Percentiles rank a stretch among this genome's conserved stretches.
Evolutionary conservation across 768 basidiomycete species (phyloP).

Genomic region (Aureoboletus auriporus): DNA sequence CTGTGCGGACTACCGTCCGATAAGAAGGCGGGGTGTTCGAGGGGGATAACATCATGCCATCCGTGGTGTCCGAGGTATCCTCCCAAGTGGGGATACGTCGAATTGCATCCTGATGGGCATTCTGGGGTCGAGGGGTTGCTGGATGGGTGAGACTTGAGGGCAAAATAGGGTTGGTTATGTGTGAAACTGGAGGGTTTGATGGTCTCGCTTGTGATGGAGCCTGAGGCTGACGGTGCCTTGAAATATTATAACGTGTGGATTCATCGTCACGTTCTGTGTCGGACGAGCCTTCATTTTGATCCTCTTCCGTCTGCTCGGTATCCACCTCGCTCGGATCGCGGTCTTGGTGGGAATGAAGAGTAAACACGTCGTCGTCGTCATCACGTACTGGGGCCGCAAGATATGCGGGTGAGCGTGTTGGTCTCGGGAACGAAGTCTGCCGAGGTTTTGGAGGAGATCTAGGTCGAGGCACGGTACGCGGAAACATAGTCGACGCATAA

Average conservation of each 20-base stretch:
- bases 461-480: slow-evolving; percentile 11
- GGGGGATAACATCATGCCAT: slow-evolving; percentile 27
- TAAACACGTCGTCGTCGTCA: slow-evolving; percentile 39
- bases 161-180: slow-evolving; percentile 22
- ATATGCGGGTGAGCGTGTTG: slow-evolving; percentile 22
- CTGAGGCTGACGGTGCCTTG: slow-evolving; percentile 8
- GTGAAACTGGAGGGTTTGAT: slow-evolving; percentile 7
- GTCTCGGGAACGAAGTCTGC: slow-evolving; percentile 13
- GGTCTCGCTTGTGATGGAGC: slow-evolving; percentile 7
- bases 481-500: slow-evolving; percentile 25
- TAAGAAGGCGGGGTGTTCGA: slow-evolving; percentile 50
- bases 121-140: slow-evolving; percentile 27
- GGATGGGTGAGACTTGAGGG: slow-evolving; percentile 26
- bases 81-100: slow-evolving; percentile 30
- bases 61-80: slow-evolving; percentile 35
- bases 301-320: slow-evolving; percentile 14
- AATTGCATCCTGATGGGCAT: slow-evolving; percentile 6
- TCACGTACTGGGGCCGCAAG: slow-evolving; percentile 28
- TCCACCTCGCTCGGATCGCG: slow-evolving; percentile 25
- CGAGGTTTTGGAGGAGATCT: slow-evolving; percentile 16
- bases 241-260: slow-evolving; percentile 2
- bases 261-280: slow-evolving; percentile 23
- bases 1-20: slow-evolving; percentile 36
- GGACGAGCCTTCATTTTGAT: slow-evolving; percentile 7
- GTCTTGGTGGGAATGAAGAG: slow-evolving; percentile 41